Evolutionary conservation across 371 early-diverging fungal species (phyloP).

Genomic region (Apophysomyces trapeziformis): DNA sequence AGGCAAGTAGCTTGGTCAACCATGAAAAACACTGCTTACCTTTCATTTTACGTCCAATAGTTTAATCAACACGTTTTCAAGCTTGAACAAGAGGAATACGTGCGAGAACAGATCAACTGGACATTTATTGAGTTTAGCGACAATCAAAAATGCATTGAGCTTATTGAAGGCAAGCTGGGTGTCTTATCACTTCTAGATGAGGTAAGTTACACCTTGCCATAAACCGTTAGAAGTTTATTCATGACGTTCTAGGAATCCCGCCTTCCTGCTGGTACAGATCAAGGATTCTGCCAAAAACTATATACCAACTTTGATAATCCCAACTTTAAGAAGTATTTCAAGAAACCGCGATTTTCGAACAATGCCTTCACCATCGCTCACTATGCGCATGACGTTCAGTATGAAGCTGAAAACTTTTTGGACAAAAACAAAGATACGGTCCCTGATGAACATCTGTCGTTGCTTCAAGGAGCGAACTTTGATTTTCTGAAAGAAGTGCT

Average conservation of each 20-base stretch:
- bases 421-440: constrained; percentile 99
- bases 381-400: constrained; percentile 92
- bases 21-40: not conserved
- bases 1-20: constrained; percentile 19
- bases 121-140: constrained; percentile 94
- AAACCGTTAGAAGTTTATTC: not conserved
- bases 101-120: constrained; percentile 88
- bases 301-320: constrained; percentile 75
- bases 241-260: constrained; percentile 60
- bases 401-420: constrained; percentile 93
- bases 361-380: constrained; percentile 86
- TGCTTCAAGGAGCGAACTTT: constrained; percentile 70
- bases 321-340: constrained; percentile 75
- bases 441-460: constrained; percentile 84
- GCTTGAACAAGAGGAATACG: constrained; percentile 92
- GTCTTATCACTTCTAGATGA: constrained; percentile 95
- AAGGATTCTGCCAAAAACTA: constrained; percentile 76
- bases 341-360: constrained; percentile 89
- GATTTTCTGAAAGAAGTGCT: constrained; percentile 77
- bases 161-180: constrained; percentile 94
- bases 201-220: constrained; percentile 28
- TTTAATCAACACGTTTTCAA: constrained; percentile 72
- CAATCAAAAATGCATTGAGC: constrained; percentile 96
- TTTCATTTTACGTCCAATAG: constrained; percentile 12
- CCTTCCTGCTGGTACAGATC: constrained; percentile 85